Percentiles rank a stretch among this genome's conserved stretches.
phyloP scores from a whole-genome alignment of 2,329 filamentous ascomycete genomes.

The Beauveria varroae region DNA sequence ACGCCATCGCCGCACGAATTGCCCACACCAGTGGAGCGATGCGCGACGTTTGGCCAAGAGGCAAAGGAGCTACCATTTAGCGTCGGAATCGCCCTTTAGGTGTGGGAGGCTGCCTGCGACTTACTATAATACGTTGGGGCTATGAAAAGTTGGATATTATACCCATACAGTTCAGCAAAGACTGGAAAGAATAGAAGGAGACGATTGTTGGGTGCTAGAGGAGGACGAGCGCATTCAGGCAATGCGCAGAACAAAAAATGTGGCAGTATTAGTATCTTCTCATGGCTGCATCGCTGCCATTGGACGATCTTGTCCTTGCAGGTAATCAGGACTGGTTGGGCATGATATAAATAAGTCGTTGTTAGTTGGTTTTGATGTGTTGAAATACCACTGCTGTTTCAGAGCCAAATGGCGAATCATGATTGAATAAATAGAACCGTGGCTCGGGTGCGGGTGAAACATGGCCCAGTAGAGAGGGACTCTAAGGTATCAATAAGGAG shows the following conservation, averaged over 20 bases:
- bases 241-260: background rate
- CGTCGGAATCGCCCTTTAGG: conserved; percentile 24
- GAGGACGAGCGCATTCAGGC: background rate
- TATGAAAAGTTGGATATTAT: background rate
- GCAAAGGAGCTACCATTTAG: conserved; percentile 11
- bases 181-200: background rate
- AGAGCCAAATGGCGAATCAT: background rate
- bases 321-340: conserved; percentile 5
- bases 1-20: conserved; percentile 33
- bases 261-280: background rate
- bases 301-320: background rate
- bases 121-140: background rate
- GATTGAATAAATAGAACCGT: background rate
- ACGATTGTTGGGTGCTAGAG: background rate
- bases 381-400: conserved; percentile 11
- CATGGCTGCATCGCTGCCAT: background rate
- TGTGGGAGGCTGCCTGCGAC: background rate
- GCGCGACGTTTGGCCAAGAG: conserved; percentile 23
- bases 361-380: conserved; percentile 2
- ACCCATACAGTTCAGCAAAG: background rate
- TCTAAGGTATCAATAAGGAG: background rate
- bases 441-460: background rate
- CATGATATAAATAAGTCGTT: conserved; percentile 11
- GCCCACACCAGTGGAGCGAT: conserved; percentile 25
- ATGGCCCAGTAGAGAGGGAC: background rate